A percentile compares a stretch with the other conserved stretches of the same genome.
Conservation (phyloP, 1,284 basidiomycete genomes). For the Trametes versicolor region DNA sequence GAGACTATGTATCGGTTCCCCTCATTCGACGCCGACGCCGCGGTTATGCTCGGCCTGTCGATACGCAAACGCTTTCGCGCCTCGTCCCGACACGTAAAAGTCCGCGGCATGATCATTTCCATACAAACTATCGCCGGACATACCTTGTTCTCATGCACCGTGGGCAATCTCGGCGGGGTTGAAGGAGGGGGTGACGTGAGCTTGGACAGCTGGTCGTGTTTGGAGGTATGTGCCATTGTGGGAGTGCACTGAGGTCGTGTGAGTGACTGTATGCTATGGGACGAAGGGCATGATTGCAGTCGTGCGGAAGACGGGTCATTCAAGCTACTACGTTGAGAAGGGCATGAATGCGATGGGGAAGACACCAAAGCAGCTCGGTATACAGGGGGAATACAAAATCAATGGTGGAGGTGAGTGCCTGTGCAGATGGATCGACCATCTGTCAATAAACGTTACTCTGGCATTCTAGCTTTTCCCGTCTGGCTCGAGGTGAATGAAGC, state of each 20-base stretch:
- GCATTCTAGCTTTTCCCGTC: conserved; percentile 74
- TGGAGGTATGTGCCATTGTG: conserved; percentile 54
- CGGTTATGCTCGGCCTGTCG: conserved; percentile 81
- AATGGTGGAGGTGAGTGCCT: conserved; percentile 75
- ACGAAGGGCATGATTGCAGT: conserved; percentile 74
- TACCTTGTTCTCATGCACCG: conserved; percentile 81
- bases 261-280: conserved; percentile 12
- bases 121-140: conserved; percentile 83
- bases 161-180: conserved; percentile 74
- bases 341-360: conserved; percentile 85
- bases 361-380: conserved; percentile 72
- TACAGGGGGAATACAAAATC: conserved; percentile 68
- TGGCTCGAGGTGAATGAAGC: conserved; percentile 72
- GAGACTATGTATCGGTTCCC: conserved; percentile 75
- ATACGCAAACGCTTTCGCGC: conserved; percentile 81
- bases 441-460: too few relatives aligned
- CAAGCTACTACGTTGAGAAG: conserved; percentile 84
- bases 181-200: conserved; percentile 78
- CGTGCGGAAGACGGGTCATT: conserved; percentile 82
- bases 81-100: conserved; percentile 74
- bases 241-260: neutral
- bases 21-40: conserved; percentile 78
- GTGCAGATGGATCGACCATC: neutral
- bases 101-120: conserved; percentile 81
- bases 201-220: conserved; percentile 78